Evolutionary conservation across 306 rosid genomes (phyloP), one percentile per base, ranked within the genome.

Genomic region (Pyrus pyrifolia): DNA sequence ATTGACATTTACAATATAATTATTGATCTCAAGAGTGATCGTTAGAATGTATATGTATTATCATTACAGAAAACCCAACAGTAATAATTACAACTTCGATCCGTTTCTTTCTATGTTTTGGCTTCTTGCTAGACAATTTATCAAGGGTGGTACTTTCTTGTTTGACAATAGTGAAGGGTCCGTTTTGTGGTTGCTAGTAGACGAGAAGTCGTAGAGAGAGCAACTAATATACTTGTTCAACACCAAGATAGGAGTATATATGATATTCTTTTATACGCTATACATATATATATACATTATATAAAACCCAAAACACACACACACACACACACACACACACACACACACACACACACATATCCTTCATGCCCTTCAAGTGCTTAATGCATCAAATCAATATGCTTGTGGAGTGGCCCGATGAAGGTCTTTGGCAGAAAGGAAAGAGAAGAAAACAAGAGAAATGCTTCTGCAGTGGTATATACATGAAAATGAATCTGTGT

Each of bases 111-210:
- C 11, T 45, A 67, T 57, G 15, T 68, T 67, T 57, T 52, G 76
- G 72, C 62, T 62, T 70, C 80, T 53, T 75, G 45, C 57, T 75
- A 10, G 53, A 61, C 68, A 49, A 42, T 71, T 46, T 73, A 15
- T 64, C 21, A 23, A 38, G n/a, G 12, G 53, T 59, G 40, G 78
- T 59, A 19, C 59, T 76, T 76, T 71, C 74, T 76, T 76, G 70
- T 65, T 81, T 81, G 76, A 75, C 83, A 6, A 17, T 58, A 31
- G 31, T 35, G 11, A n/a, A 57, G 52, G 35, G 38, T 22, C 8
- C 23, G 23, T 72, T 58, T 23, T 58, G 23, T 8, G 53, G 76
- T 72, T 57, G 76, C 67, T 72, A 42, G 35, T 72, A 57, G 55
- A 72, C 76, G 23, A 63, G 76, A 57, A 72, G 66, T 22, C 25